A percentile compares a stretch with the other conserved stretches of the same genome.
Evolutionary conservation across 2,329 filamentous ascomycete species (phyloP).

Genomic region (Talaromyces sp.): DNA sequence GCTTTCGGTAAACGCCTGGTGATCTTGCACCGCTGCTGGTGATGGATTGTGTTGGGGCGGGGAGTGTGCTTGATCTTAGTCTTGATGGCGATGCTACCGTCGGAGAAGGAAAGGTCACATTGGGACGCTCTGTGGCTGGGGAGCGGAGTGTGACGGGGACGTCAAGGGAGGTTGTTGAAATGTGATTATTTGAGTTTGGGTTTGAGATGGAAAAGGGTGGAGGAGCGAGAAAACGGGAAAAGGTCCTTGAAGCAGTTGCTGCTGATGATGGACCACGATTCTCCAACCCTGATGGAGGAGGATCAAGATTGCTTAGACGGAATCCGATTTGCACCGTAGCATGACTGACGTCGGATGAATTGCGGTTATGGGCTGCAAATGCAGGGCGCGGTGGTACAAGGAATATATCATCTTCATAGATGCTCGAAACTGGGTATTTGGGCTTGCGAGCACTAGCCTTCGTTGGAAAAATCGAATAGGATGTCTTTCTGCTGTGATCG

Average conservation of each 20-base stretch:
- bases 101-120: not conserved
- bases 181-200: not conserved
- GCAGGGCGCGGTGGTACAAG: slow-evolving; percentile 21
- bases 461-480: slow-evolving; percentile 24
- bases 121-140: not conserved
- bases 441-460: slow-evolving; percentile 16
- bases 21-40: not conserved
- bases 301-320: slow-evolving; percentile 24
- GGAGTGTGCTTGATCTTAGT: slow-evolving; percentile 1
- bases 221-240: not conserved
- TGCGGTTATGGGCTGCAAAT: slow-evolving; percentile 22
- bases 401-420: slow-evolving; percentile 18
- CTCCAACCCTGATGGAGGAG: not conserved
- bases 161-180: slow-evolving; percentile 13
- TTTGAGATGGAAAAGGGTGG: not conserved
- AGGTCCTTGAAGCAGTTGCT: not conserved
- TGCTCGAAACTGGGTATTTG: slow-evolving; percentile 17
- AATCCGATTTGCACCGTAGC: slow-evolving; percentile 29
- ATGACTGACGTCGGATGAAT: slow-evolving; percentile 24
- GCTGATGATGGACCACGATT: not conserved
- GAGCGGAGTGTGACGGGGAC: slow-evolving; percentile 16
- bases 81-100: not conserved
- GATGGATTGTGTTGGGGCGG: not conserved
- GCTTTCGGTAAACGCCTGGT: slow-evolving; percentile 7
- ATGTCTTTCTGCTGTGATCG: slow-evolving; percentile 14